A percentile compares a stretch with the other conserved stretches of the same genome.
Evolutionary conservation across 257 asterid species (phyloP).

Genomic region (Buddleja alternifolia): DNA sequence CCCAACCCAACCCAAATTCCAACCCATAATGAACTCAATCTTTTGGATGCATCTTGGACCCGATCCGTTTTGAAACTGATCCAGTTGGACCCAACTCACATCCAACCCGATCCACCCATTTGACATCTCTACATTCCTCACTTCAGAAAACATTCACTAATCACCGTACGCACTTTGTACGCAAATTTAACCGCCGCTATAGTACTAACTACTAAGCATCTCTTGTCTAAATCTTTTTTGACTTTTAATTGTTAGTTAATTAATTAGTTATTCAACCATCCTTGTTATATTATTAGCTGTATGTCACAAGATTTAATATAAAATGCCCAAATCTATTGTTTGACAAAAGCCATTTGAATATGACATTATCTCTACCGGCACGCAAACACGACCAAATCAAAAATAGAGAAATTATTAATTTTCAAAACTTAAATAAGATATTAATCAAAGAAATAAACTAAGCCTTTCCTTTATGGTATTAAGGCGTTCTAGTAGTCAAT

Average conservation of each 20-base stretch:
- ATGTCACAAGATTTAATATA: background rate
- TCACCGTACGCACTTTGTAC: background rate
- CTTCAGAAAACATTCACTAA: background rate
- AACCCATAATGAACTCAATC: no score
- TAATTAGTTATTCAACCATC: background rate
- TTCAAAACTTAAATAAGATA: background rate
- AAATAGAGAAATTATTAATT: no score
- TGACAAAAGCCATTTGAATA: background rate
- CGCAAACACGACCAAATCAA: conserved; percentile 10
- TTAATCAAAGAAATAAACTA: no score
- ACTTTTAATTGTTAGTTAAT: background rate
- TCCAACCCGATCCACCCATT: no score
- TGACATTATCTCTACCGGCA: background rate
- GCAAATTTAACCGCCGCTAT: no score
- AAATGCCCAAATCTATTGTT: background rate
- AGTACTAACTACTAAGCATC: no score
- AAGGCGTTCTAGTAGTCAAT: conserved; percentile 8
- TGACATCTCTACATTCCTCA: no score
- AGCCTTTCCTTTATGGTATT: background rate
- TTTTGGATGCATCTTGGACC: no score
- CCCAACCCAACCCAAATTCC: no score
- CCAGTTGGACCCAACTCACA: no score
- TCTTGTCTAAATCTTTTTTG: background rate
- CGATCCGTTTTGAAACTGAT: no score
- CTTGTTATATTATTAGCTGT: conserved; percentile 7